These are phyloP conservation scores for Guadua angustifolia DNA, from an alignment of 176 grass and related monocot species.

Conservation along the genomic window DNA sequence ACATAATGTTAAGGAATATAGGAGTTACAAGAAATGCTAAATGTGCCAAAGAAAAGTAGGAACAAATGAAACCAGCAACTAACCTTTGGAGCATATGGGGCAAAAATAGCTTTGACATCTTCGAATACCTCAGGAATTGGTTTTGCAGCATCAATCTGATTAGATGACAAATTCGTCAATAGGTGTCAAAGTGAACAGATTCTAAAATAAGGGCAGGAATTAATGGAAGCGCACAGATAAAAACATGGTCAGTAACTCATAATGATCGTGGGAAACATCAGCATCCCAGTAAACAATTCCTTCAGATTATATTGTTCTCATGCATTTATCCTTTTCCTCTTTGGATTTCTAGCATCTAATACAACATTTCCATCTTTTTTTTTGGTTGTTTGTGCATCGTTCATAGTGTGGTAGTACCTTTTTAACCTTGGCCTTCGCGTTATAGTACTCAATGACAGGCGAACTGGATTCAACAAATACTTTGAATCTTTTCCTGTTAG, in stretches of 20 bases:
- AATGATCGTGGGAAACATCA: not conserved
- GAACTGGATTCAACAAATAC: too few relatives aligned
- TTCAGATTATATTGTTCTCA: not conserved
- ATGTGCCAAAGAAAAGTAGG: not conserved
- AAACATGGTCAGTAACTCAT: constrained; percentile 6
- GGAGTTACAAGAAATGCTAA: constrained; percentile 17
- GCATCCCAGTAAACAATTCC: not conserved
- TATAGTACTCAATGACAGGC: constrained; percentile 48
- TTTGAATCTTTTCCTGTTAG: too few relatives aligned
- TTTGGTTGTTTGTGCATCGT: constrained; percentile 12
- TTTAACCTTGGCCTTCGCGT: constrained; percentile 61
- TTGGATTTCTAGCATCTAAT: not conserved
- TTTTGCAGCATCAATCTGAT: constrained; percentile 80
- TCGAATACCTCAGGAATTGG: constrained; percentile 87
- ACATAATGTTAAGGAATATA: not conserved
- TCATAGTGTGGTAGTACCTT: constrained; percentile 54
- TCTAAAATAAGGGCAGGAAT: constrained; percentile 12
- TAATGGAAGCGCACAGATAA: constrained; percentile 13
- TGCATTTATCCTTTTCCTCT: not conserved
- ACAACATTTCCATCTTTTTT: not conserved
- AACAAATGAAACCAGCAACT: constrained; percentile 5
- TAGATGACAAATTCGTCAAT: constrained; percentile 18
- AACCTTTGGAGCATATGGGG: constrained; percentile 66
- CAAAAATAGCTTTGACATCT: constrained; percentile 76
- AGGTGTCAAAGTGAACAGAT: constrained; percentile 24